phyloP scores from a whole-genome alignment of 2,329 filamentous ascomycete genomes.

The Nothophaeocryptopus gaeumannii region DNA sequence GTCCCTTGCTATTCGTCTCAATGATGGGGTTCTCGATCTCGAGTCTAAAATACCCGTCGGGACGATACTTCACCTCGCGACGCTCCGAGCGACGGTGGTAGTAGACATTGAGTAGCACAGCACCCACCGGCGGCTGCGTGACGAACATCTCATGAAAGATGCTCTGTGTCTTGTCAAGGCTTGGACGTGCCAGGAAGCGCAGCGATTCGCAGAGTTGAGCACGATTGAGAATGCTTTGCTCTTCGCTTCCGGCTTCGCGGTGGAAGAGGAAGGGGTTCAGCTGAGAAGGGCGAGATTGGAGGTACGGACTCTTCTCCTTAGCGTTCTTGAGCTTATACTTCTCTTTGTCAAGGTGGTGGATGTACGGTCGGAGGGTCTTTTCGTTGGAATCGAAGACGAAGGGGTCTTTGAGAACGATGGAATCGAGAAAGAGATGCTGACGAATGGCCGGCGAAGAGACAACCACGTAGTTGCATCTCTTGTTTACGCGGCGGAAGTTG shows the following conservation, averaged over 20 bases:
- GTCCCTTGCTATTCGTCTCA: too few species aligned
- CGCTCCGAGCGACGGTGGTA: constrained; percentile 1
- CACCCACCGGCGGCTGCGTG: constrained; percentile 10
- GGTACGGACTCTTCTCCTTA: neutral
- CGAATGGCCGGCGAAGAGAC: neutral
- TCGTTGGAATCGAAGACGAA: neutral
- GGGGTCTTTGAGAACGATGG: neutral
- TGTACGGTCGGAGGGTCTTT: neutral
- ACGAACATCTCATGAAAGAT: constrained; percentile 17
- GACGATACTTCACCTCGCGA: too few species aligned
- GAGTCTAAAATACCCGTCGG: too few species aligned
- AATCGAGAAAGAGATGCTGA: constrained; percentile 7
- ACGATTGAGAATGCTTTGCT: neutral
- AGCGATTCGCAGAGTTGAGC: constrained; percentile 12
- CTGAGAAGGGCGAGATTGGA: neutral
- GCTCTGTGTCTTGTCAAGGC: neutral
- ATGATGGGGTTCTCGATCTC: too few species aligned
- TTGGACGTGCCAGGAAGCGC: constrained; percentile 3
- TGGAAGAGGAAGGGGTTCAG: constrained; percentile 16
- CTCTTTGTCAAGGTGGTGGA: neutral
- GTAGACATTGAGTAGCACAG: constrained; percentile 1
- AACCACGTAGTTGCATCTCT: constrained; percentile 13
- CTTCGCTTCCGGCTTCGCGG: neutral
- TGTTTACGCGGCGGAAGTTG: constrained; percentile 23
- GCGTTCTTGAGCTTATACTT: neutral